Base-by-base conservation (phyloP, 2,329 filamentous ascomycete species). In the Acephala macrosclerotiorum region DNA sequence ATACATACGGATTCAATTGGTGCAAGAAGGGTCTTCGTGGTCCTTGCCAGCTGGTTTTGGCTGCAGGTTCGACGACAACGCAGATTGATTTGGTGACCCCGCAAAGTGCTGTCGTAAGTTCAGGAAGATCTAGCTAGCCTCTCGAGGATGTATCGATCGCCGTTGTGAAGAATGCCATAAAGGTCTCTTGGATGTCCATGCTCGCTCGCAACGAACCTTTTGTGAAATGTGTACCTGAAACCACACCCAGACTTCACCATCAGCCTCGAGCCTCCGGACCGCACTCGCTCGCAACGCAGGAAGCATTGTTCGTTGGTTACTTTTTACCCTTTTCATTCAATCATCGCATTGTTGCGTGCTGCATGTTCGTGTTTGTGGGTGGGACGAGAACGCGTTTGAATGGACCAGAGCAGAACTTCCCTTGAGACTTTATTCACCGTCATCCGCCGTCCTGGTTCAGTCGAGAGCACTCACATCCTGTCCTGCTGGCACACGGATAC, bases 281-380 rank as follows among this genome's bases (percentile, higher is more conserved):
- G n/a, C n/a, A n/a, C n/a, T n/a, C n/a, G n/a, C n/a, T 53, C 49
- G 49, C 49, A 33, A 33, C 22, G 49, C 49, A 53, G 22, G 49
- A 53, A 53, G 49, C 49, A 53, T 29, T 53, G 49, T 53, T 33
- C 49, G 25, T 7, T 26, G 25, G 1, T 53, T 29, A 18, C 49
- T 53, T 49, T 47, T 49, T 29, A 53, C 49, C 22, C 45, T n/a
- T 20, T 49, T 4, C n/a, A 11, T 3, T 11, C 45, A 49, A 49
- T 14, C 5, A 42, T 42, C 12, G 38, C 38, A 14, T 42, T 5
- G 38, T 42, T 42, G 38, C n/a, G n/a, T n/a, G n/a, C n/a, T 47
- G 16, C n/a, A 22, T 47, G 3, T 47, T 8, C 20, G 42, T n/a
- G 42, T 47, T 8, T 51, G 47, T 51, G 7, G 47, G 47, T 25